Evolutionary conservation across 768 basidiomycete species (phyloP).

Genomic region (Amanita subjunquillea): DNA sequence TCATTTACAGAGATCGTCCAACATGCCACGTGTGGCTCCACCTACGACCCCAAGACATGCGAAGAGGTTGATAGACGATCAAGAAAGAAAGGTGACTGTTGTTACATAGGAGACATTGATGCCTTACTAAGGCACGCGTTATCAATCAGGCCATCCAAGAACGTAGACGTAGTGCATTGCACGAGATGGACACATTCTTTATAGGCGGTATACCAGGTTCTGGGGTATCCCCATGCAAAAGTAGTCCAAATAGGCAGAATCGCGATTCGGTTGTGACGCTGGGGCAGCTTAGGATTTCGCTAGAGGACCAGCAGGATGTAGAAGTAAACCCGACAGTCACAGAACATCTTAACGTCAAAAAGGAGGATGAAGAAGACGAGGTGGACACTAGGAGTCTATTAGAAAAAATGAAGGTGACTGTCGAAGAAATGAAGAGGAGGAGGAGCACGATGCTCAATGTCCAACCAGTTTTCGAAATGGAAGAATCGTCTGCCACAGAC

Average conservation of each 20-base stretch:
- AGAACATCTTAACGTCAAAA: neutral
- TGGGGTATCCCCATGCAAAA: slow-evolving; percentile 19
- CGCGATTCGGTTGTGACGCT: neutral
- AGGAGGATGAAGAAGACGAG: slow-evolving; percentile 14
- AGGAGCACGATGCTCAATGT: slow-evolving; percentile 17
- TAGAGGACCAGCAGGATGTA: neutral
- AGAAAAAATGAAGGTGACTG: slow-evolving; percentile 39
- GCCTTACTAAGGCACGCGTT: neutral
- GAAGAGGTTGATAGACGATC: slow-evolving; percentile 25
- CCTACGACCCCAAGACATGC: slow-evolving; percentile 11
- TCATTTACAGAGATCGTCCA: neutral
- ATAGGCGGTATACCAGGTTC: slow-evolving; percentile 45
- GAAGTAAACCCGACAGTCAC: neutral
- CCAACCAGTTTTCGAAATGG: neutral
- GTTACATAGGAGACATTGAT: neutral
- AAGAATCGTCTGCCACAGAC: neutral
- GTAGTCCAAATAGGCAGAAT: neutral
- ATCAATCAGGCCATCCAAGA: slow-evolving; percentile 46
- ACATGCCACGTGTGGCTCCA: slow-evolving; percentile 2
- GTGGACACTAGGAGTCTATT: slow-evolving; percentile 31
- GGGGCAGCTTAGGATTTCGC: neutral
- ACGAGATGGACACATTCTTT: slow-evolving; percentile 38
- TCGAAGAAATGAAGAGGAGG: slow-evolving; percentile 36
- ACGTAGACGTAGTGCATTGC: slow-evolving; percentile 48
- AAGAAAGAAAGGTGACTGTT: slow-evolving; percentile 31